A percentile compares a stretch with the other conserved stretches of the same genome.
phyloP scores from a whole-genome alignment of 140 eudicot genomes.

The Stevia rebaudiana region DNA sequence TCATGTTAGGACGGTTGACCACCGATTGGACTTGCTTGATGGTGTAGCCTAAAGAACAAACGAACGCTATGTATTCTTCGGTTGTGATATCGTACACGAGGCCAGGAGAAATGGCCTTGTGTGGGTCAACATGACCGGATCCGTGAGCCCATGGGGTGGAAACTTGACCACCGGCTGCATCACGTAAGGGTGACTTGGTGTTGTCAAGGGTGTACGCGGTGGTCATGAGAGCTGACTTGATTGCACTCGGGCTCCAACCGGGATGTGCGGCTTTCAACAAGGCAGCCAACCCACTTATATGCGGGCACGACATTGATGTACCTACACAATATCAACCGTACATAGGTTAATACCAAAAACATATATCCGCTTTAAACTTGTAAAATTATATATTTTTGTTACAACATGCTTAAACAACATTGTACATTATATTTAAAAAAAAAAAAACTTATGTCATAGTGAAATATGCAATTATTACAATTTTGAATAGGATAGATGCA shows the following conservation, averaged over 20 bases:
- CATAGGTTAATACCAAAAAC: no score
- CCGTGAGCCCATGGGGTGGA: conserved; percentile 78
- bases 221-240: conserved; percentile 96
- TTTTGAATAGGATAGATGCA: no score
- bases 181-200: conserved; percentile 61
- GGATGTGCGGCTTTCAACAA: conserved; percentile 86
- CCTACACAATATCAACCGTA: conserved; percentile 34
- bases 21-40: conserved; percentile 41
- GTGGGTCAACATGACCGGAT: conserved; percentile 85
- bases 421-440: no score
- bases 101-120: conserved; percentile 85
- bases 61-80: conserved; percentile 60
- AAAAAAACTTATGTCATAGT: no score
- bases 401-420: no score
- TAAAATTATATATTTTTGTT: no score
- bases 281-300: conserved; percentile 90
- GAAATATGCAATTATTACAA: no score
- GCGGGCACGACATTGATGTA: conserved; percentile 99
- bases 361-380: no score
- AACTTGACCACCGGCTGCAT: conserved; percentile 50
- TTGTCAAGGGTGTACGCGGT: conserved; percentile 81
- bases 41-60: conserved; percentile 68
- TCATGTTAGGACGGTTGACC: conserved; percentile 58
- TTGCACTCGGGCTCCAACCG: conserved; percentile 91
- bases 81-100: conserved; percentile 67